Evolutionary conservation across 306 rosid species (phyloP).

Genomic region (Trifolium repens): DNA sequence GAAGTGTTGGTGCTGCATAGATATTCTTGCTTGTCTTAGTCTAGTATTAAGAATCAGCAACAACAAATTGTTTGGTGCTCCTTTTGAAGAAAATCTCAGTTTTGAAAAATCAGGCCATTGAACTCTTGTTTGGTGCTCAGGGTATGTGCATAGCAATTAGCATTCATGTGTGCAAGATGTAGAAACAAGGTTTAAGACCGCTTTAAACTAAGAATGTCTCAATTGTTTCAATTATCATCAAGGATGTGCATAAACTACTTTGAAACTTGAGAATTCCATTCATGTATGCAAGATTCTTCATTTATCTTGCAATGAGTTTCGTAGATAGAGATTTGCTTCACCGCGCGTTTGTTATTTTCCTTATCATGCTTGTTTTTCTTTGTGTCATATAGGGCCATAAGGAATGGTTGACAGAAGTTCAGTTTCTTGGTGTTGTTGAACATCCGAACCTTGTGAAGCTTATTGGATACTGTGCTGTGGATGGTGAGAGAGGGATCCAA

Average conservation of each 20-base stretch:
- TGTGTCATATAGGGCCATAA: slow-evolving; percentile 66
- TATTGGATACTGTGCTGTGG: slow-evolving; percentile 77
- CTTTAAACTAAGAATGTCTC: slow-evolving; percentile 13
- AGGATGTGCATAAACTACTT: not conserved
- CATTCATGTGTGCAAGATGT: not conserved
- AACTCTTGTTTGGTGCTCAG: not conserved
- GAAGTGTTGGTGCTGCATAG: not conserved
- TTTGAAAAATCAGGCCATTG: not conserved
- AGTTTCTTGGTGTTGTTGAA: slow-evolving; percentile 84
- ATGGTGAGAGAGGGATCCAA: slow-evolving; percentile 84
- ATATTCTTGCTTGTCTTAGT: not conserved
- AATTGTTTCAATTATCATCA: not conserved
- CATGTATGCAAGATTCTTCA: not conserved
- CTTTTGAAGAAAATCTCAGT: not conserved
- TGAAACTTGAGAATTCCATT: not conserved
- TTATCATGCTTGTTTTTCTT: slow-evolving; percentile 4
- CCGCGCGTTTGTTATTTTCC: not conserved
- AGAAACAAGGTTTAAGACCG: not conserved
- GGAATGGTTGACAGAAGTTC: slow-evolving; percentile 87
- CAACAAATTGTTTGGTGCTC: not conserved
- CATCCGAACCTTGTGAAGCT: slow-evolving; percentile 89
- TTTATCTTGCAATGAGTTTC: not conserved
- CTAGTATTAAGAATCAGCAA: not conserved
- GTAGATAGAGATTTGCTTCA: not conserved
- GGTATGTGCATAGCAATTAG: not conserved